phyloP scores from a whole-genome alignment of 1,284 basidiomycete species.

The Volvariella surrecta region DNA sequence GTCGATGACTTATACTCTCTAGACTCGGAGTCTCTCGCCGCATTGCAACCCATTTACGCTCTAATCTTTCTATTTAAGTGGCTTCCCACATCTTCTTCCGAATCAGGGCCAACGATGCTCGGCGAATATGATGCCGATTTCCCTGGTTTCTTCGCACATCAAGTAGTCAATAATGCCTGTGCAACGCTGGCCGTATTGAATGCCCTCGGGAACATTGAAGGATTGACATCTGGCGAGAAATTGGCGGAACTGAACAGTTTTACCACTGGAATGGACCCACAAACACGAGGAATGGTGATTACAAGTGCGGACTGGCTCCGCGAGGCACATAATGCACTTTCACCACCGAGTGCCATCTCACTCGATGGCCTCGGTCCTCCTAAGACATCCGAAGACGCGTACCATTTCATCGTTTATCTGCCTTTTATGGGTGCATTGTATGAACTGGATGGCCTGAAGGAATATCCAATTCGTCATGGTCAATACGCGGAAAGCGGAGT shows the following conservation, averaged over 20 bases:
- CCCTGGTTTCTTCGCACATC: conserved; percentile 85
- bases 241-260: conserved; percentile 73
- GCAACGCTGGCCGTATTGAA: conserved; percentile 90
- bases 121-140: conserved; percentile 68
- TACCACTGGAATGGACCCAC: conserved; percentile 76
- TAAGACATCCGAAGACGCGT: conserved; percentile 78
- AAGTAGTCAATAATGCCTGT: conserved; percentile 92
- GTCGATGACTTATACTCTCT: conserved; percentile 88
- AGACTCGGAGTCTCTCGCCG: conserved; percentile 61
- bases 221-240: conserved; percentile 59
- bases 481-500: conserved; percentile 54
- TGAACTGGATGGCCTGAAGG: conserved; percentile 86
- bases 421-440: conserved; percentile 78
- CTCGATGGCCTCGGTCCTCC: conserved; percentile 67
- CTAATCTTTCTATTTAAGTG: conserved; percentile 94
- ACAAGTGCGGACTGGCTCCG: conserved; percentile 82
- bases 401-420: conserved; percentile 89
- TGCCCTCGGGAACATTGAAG: conserved; percentile 82
- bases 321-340: conserved; percentile 84
- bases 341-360: conserved; percentile 78
- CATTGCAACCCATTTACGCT: conserved; percentile 76
- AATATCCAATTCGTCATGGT: conserved; percentile 74
- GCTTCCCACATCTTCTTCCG: conserved; percentile 44
- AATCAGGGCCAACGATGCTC: conserved; percentile 33
- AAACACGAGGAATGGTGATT: conserved; percentile 78